Conservation (phyloP, 768 basidiomycete genomes). For the Tulasnella calospora region DNA sequence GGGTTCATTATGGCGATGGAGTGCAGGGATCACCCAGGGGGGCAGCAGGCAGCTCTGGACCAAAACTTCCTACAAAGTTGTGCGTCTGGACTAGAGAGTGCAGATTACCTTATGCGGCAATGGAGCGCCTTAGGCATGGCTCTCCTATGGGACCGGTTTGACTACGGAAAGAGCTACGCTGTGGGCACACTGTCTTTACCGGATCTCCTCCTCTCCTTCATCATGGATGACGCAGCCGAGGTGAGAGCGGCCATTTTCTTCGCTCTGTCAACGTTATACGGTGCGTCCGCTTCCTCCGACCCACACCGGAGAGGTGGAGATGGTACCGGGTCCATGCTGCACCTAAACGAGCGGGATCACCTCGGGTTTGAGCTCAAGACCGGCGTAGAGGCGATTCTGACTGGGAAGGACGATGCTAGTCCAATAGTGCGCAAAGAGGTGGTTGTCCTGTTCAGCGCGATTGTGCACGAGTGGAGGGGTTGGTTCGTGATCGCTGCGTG, state of each 20-base stretch:
- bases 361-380: slow-evolving; percentile 79
- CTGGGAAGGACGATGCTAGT: slow-evolving; percentile 88
- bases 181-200: slow-evolving; percentile 68
- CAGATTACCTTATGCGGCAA: slow-evolving; percentile 88
- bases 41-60: slow-evolving; percentile 77
- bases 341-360: slow-evolving; percentile 67
- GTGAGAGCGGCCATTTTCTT: slow-evolving; percentile 88
- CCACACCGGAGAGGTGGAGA: slow-evolving; percentile 66
- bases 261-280: slow-evolving; percentile 89
- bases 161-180: slow-evolving; percentile 81
- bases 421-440: slow-evolving; percentile 96
- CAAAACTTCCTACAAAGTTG: slow-evolving; percentile 81
- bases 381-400: slow-evolving; percentile 80
- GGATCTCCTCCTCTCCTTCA: slow-evolving; percentile 69
- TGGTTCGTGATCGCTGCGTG: slow-evolving; percentile 95
- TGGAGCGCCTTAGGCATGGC: slow-evolving; percentile 93
- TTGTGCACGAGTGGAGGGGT: slow-evolving; percentile 95
- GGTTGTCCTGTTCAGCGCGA: slow-evolving; percentile 80
- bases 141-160: slow-evolving; percentile 90
- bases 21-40: slow-evolving; percentile 80
- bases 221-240: slow-evolving; percentile 82
- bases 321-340: slow-evolving; percentile 73
- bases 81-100: slow-evolving; percentile 75
- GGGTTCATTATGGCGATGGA: slow-evolving; percentile 90
- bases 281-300: slow-evolving; percentile 76